Base-by-base conservation (phyloP, 257 asterid species). In the Nicotiana undulata region DNA sequence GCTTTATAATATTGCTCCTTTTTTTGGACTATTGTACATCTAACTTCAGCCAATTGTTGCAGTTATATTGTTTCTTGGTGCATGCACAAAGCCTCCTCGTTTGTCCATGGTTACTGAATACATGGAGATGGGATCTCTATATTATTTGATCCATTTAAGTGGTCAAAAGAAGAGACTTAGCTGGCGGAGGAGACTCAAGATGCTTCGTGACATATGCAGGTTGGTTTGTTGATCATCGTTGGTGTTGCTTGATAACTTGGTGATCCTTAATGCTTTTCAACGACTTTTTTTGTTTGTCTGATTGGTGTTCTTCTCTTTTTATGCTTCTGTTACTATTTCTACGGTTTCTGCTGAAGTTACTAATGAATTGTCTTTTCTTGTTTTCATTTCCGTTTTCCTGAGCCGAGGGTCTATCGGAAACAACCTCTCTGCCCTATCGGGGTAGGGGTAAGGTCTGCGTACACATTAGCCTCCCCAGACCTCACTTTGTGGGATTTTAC, bases 191-290 rank as follows among this genome's bases (percentile, higher is more conserved):
- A 92, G 85, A 85, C 90, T 96, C 85, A 93, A 90, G 89, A 96
- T 96, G 97, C 89, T 96, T 76, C 96, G 99, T 52, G 99, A 96
- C 88, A 92, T 96, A 83, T 94, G 99, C 99, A 92, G 99, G 99
- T 96, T 81, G 80, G 90, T 83, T 81, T 20, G 37, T 64, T 82
- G 15, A 72, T 67, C 63, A 60, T 64, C 76, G 15, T 28, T 60
- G 37, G 75, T 60, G 31, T 74, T 56, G 63, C 59, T 72, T 31
- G 60, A 66, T 81, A 40, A 46, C 76, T 59, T 31, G 60, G 59
- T 29, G 58, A 22, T 82, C 76, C 60, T 34, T 31, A n/a, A 24
- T 1, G 24, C 24, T 72, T 49, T 31, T 74, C 26, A 74, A 15
- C 16, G 40, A 49, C 51, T 15, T 72, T 46, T 51, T 2, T 66